Percentiles rank a stretch among this genome's conserved stretches.
These are phyloP conservation scores for Diatrype stigma DNA, from an alignment of 2,329 filamentous ascomycete species.

Conservation along the genomic window DNA sequence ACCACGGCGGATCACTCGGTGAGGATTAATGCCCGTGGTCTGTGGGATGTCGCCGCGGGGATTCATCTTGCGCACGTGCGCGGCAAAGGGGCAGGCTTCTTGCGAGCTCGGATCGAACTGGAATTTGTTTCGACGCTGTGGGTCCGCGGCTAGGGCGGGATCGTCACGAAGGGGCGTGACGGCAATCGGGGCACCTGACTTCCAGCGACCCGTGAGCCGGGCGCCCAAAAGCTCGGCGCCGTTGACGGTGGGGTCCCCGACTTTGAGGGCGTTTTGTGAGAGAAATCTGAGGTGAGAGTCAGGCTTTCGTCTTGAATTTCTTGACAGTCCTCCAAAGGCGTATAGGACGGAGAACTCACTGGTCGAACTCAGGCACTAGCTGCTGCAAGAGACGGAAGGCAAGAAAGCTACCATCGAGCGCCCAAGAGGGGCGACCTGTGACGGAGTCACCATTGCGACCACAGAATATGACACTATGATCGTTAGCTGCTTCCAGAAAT, in stretches of 20 bases:
- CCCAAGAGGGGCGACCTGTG: constrained; percentile 30
- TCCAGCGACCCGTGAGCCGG: constrained; percentile 40
- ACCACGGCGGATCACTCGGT: constrained; percentile 39
- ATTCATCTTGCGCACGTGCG: constrained; percentile 44
- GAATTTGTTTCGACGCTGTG: constrained; percentile 27
- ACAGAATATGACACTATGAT: constrained; percentile 27
- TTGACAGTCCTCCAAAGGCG: constrained; percentile 13
- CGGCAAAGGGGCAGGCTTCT: constrained; percentile 39
- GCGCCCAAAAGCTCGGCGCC: constrained; percentile 35
- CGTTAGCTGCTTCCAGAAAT: constrained; percentile 24
- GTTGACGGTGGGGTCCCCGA: constrained; percentile 15
- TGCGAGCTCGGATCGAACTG: constrained; percentile 28
- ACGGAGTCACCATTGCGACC: constrained; percentile 31
- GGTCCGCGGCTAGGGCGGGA: constrained; percentile 25
- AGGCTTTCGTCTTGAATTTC: constrained; percentile 25
- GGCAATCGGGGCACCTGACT: constrained; percentile 32
- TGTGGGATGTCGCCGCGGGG: constrained; percentile 33
- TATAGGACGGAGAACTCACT: not conserved
- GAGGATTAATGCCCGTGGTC: constrained; percentile 17
- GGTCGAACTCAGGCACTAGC: constrained; percentile 39
- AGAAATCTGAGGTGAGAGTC: constrained; percentile 2
- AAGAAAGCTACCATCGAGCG: constrained; percentile 40
- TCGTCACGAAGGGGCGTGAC: constrained; percentile 27
- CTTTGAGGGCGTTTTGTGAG: constrained; percentile 20
- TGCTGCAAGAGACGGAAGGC: constrained; percentile 40